These are phyloP conservation scores for Pleurotus citrinopileatus DNA, from an alignment of 768 basidiomycete species.

Conservation along the genomic window DNA sequence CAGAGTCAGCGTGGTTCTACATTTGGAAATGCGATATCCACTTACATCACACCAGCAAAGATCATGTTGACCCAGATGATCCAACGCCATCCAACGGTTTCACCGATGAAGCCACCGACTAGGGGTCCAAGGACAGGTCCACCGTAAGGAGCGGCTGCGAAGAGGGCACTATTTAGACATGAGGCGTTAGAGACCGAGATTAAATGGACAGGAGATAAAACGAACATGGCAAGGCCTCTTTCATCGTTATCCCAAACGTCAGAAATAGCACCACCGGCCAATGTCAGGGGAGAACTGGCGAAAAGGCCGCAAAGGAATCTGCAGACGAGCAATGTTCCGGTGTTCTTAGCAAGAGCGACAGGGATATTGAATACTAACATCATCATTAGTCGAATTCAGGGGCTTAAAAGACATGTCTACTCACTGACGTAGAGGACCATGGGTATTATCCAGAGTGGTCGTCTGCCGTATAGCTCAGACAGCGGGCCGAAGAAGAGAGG, in stretches of 20 bases:
- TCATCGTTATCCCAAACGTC: slow-evolving; percentile 41
- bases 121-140: slow-evolving; percentile 44
- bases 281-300: slow-evolving; percentile 37
- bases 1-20: background rate
- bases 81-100: slow-evolving; percentile 36
- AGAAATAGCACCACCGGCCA: slow-evolving; percentile 33
- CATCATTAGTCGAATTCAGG: background rate
- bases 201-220: background rate
- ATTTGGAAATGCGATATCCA: slow-evolving; percentile 9
- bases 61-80: slow-evolving; percentile 39
- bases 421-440: slow-evolving; percentile 34
- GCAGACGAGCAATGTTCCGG: slow-evolving; percentile 28
- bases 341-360: slow-evolving; percentile 31
- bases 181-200: background rate
- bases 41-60: slow-evolving; percentile 31
- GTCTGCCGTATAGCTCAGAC: slow-evolving; percentile 37
- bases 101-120: slow-evolving; percentile 44
- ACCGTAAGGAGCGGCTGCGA: slow-evolving; percentile 36
- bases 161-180: slow-evolving; percentile 22
- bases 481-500: slow-evolving; percentile 22
- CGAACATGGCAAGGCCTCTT: slow-evolving; percentile 33
- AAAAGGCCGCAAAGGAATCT: slow-evolving; percentile 37
- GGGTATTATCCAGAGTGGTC: slow-evolving; percentile 34
- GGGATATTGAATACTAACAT: slow-evolving; percentile 24
- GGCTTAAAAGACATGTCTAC: slow-evolving; percentile 4